A percentile compares a stretch with the other conserved stretches of the same genome.
Conservation (phyloP, 164 flowering plant species). For the Vitis riparia region DNA sequence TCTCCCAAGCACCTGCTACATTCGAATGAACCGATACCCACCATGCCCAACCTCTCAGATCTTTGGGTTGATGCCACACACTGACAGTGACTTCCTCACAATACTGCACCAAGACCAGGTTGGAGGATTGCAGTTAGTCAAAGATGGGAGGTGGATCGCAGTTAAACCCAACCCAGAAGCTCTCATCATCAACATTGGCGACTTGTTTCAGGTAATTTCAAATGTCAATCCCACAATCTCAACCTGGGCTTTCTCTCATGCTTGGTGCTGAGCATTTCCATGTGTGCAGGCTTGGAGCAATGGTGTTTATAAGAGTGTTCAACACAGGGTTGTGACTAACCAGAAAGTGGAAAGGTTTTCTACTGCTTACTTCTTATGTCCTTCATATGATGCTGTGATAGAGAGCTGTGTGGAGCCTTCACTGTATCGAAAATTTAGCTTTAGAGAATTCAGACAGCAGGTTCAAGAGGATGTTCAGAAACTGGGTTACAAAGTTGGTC, state of each 20-base stretch:
- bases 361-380: constrained; percentile 74
- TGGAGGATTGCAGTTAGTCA: constrained; percentile 75
- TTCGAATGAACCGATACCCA: constrained; percentile 81
- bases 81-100: constrained; percentile 87
- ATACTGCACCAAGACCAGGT: constrained; percentile 71
- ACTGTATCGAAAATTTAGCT: constrained; percentile 63
- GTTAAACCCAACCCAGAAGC: constrained; percentile 74
- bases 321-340: constrained; percentile 71
- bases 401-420: constrained; percentile 41
- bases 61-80: constrained; percentile 80
- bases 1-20: constrained; percentile 57
- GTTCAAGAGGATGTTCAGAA: constrained; percentile 66
- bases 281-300: constrained; percentile 84
- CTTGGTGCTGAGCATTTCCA: background rate
- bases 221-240: too few relatives aligned
- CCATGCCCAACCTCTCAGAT: constrained; percentile 57
- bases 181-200: constrained; percentile 77
- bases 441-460: constrained; percentile 60
- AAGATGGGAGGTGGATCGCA: constrained; percentile 68
- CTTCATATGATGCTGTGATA: constrained; percentile 61
- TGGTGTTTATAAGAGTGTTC: constrained; percentile 70
- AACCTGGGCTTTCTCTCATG: background rate
- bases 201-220: constrained; percentile 64
- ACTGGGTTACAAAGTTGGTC: constrained; percentile 70
- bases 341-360: constrained; percentile 59